Percentiles rank a stretch among this genome's conserved stretches.
Evolutionary conservation across 257 asterid species (phyloP).

Genomic region (Jasminum sambac): DNA sequence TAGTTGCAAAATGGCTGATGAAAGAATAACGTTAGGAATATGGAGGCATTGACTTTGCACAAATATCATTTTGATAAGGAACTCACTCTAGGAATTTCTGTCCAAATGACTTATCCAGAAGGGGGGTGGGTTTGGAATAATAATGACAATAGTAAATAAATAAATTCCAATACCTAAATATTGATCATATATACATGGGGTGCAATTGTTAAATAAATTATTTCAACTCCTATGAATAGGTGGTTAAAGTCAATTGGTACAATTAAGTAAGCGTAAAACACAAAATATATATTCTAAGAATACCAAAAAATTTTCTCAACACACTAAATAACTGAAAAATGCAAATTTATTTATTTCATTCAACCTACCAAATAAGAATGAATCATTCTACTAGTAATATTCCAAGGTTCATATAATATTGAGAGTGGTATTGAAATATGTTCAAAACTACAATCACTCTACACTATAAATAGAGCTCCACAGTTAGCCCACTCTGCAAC

Average conservation of each 20-base stretch:
- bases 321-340: background rate
- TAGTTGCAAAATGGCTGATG: background rate
- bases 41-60: background rate
- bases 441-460: background rate
- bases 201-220: too few relatives aligned
- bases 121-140: too few relatives aligned
- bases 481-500: background rate
- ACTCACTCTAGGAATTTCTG: background rate
- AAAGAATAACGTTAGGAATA: background rate
- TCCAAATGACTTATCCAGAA: too few relatives aligned
- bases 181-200: too few relatives aligned
- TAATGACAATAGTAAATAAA: too few relatives aligned
- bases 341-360: background rate
- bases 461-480: background rate
- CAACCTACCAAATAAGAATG: conserved; percentile 1
- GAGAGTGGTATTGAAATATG: background rate
- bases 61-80: background rate
- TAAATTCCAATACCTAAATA: too few relatives aligned
- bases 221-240: too few relatives aligned
- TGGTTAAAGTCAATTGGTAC: too few relatives aligned
- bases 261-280: too few relatives aligned
- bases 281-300: too few relatives aligned
- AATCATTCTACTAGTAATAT: background rate
- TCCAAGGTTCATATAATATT: background rate
- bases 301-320: too few relatives aligned